Evolutionary conservation across 139 green algal genomes (phyloP), one percentile per base, ranked within the genome.

Genomic region (Micractinium sp.): DNA sequence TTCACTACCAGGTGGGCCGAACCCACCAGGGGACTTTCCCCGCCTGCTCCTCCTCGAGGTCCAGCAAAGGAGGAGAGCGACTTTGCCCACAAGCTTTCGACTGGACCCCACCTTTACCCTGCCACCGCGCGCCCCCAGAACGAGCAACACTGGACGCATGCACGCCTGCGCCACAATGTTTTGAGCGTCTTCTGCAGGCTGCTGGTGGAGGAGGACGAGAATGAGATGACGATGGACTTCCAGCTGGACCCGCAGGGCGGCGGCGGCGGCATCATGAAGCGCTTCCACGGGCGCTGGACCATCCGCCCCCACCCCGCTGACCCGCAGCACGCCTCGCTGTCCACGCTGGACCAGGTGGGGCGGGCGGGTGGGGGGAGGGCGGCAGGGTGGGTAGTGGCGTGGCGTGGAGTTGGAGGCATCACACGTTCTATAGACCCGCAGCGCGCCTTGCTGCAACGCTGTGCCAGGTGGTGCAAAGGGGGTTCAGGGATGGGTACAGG

Each of bases 231-330:
- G 29, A 91, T 91, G 88, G 31, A 63, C 66, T 91, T 91, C 73
- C 9, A 35, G 39, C 82, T 91, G 12, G 77, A 89, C 33, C 80
- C 88, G 14, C 31, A 47, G 39, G 69, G 71, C 22, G 63, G 66
- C n/a, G 47, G 25, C 25, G 31, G 77, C 27, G 77, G 81, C 69
- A 79, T 91, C 63, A 89, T 91, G 77, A 82, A 67, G 35, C 63
- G 39, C 29, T 91, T 91, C 78, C 63, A 89, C 27, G 88, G 88
- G 13, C 56, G 66, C 2, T 91, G 88, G 88, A 66, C 61, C 27
- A 76, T 91, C 33, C 35, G 83, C 4, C 79, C 80, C 0, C 80
- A 90, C 80, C 87, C 87, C 7, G 7, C 38, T 1, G 87, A 90
- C 80, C 80, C 87, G 13, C 41, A 85, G 22, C 85, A 90, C 22